Conservation (phyloP, 116 monocot species). For the Cymodocea nodosa region DNA sequence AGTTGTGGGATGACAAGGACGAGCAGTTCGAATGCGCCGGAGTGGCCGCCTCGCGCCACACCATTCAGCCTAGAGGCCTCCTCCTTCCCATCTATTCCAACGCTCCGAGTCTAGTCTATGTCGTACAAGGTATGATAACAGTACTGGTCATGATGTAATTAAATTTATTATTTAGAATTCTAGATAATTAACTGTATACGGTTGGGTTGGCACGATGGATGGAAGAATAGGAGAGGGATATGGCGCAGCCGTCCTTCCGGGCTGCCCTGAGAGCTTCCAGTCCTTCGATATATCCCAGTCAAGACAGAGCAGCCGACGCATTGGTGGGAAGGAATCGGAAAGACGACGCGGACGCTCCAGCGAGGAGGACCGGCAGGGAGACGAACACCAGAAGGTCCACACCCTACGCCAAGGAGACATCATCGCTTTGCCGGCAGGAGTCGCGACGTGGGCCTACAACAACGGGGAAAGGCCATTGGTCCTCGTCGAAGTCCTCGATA, state of each 20-base stretch:
- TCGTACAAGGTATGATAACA: conserved; percentile 36
- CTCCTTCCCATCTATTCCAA: conserved; percentile 25
- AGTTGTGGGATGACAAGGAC: conserved; percentile 22
- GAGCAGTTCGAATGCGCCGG: conserved; percentile 27
- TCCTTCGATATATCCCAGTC: conserved; percentile 16
- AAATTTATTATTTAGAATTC: no score
- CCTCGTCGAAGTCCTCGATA: conserved; percentile 17
- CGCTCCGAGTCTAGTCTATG: conserved; percentile 22
- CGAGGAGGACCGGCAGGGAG: not conserved
- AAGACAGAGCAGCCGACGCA: not conserved
- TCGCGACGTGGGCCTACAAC: conserved; percentile 35
- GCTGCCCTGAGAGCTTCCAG: conserved; percentile 36
- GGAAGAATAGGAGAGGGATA: conserved; percentile 12
- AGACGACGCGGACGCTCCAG: not conserved
- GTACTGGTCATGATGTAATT: no score
- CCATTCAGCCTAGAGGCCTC: conserved; percentile 28
- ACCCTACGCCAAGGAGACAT: conserved; percentile 22
- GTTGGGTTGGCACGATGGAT: no score
- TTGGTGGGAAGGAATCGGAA: not conserved
- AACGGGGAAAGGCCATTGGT: conserved; percentile 18
- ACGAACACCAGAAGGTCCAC: conserved; percentile 28
- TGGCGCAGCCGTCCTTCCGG: conserved; percentile 15
- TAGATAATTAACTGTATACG: no score
- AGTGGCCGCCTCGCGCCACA: conserved; percentile 14
- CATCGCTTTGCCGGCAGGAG: conserved; percentile 24